phyloP scores from a whole-genome alignment of 2,329 filamentous ascomycete species.

The Penicillium sp. region DNA sequence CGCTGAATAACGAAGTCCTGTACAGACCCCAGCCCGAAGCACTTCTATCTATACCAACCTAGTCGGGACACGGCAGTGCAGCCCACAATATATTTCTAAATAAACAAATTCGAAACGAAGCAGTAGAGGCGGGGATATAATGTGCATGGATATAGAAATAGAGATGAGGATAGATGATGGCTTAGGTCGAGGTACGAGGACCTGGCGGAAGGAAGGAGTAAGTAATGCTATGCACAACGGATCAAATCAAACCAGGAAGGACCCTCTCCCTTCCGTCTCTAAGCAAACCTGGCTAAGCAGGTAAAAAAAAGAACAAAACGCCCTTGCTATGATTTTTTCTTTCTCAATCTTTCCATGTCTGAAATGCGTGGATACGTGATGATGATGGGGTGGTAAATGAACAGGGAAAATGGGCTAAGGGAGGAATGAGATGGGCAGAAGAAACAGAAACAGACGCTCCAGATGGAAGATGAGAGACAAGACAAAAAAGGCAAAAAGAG shows the following conservation, averaged over 20 bases:
- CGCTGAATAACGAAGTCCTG: not conserved
- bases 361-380: conserved; percentile 15
- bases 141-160: not conserved
- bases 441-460: conserved; percentile 6
- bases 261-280: not conserved
- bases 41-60: not conserved
- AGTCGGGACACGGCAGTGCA: not conserved
- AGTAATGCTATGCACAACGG: not conserved
- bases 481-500: conserved; percentile 5
- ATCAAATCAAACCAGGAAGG: not conserved
- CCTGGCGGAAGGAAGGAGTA: not conserved
- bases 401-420: not conserved
- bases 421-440: not conserved
- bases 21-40: not conserved
- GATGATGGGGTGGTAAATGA: not conserved
- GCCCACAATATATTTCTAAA: conserved; percentile 4
- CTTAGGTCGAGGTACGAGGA: not conserved
- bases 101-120: conserved; percentile 7
- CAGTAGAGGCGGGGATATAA: not conserved
- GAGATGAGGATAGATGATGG: not conserved
- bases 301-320: conserved; percentile 22
- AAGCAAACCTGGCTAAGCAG: not conserved
- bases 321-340: conserved; percentile 30
- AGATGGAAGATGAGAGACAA: not conserved
- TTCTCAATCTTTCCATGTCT: conserved; percentile 15